Base-by-base conservation (phyloP, 768 basidiomycete genomes). In the Udeniomyces megalosporus region DNA sequence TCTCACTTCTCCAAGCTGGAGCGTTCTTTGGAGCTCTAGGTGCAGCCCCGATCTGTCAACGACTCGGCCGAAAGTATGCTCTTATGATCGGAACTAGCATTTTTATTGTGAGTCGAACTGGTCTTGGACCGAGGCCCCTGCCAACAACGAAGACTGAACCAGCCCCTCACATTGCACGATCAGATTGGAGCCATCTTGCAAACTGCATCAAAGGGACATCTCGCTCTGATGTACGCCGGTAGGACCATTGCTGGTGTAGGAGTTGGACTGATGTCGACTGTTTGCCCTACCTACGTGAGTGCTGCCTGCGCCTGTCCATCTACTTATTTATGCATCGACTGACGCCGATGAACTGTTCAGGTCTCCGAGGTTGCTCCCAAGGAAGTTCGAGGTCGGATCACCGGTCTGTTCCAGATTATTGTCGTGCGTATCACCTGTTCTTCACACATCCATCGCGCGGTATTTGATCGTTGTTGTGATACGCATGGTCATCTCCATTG, bases 201-300 rank as follows among this genome's bases (percentile, higher is more conserved):
- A 66, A 88, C 84, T 6, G 74, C 82, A 4, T 83, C 86, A 1
- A 75, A 77, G 48, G 78, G 80, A 14, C 84, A 84, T 3, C 73
- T 88, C 10, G 75, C 76, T 29, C 80, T 83, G 69, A 86, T 90
- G 64, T 89, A 89, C 70, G 79, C 78, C 14, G 89, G 89, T 29
- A 84, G 88, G 61, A 84, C 88, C 47, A 75, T 89, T 54, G 80
- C 84, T 22, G 88, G 88, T 58, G 48, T 88, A 31, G 88, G 88
- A 44, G 83, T 90, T 54, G 88, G 89, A 67, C 84, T 79, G 6
- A 48, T 56, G 34, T 61, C 64, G 34, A 81, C 83, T n/a, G 84
- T 89, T 2, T 82, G 87, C 1, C 90, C 88, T 5, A 82, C 86
- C 0, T 92, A 81, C 69, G 87, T 90, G 92, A 72, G 88, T 87